Evolutionary conservation across 495 filamentous ascomycete species (phyloP), one percentile per base, ranked within the genome.

Genomic region (Aspergillus funiculosus): DNA sequence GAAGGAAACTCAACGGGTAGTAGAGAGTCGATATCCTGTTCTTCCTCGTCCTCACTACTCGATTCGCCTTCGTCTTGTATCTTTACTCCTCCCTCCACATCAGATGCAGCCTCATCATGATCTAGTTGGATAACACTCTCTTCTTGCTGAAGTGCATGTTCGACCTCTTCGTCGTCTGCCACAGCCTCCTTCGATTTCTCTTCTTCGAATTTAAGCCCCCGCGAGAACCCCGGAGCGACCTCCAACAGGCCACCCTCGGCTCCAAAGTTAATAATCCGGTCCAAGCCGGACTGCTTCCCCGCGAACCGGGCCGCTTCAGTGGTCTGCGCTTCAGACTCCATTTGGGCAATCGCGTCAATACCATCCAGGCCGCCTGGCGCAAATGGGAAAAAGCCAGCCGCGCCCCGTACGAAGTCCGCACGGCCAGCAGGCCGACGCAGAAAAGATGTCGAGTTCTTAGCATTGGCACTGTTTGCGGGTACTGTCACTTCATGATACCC

Each of bases 401-500:
- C 89, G 11, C 92, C 92, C n/a, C 92, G 77, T 15, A 98, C 90
- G 61, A 97, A 95, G 39, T 97, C 90, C 27, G 87, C 88, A 51
- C 86, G 79, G 46, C 78, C 80, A 28, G 90, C 92, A 19, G 91
- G 91, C 54, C 92, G 92, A 28, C 92, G 78, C 7, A 86, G 67
- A 27, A 98, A 72, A 0, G 89, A 95, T 0, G 94, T 98, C 17
- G 90, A 96, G 57, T 94, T 95, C 68, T 98, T 98, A 4, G 92
- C 92, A 13, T 85, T 97, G 1, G 87, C 88, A 46, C 86, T 91
- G 46, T 78, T 82, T 17, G 90, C 89, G 11, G 91, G 90, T 18
- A 97, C 80, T 0, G 92, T 96, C 38, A 97, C 85, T 66, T 97
- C 90, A 58, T 81, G 86, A 62, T 98, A 97, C 18, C 90, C 92